These are phyloP conservation scores for Lagenidium giganteum DNA, from an alignment of 352 stramenopile genomes.

Conservation along the genomic window DNA sequence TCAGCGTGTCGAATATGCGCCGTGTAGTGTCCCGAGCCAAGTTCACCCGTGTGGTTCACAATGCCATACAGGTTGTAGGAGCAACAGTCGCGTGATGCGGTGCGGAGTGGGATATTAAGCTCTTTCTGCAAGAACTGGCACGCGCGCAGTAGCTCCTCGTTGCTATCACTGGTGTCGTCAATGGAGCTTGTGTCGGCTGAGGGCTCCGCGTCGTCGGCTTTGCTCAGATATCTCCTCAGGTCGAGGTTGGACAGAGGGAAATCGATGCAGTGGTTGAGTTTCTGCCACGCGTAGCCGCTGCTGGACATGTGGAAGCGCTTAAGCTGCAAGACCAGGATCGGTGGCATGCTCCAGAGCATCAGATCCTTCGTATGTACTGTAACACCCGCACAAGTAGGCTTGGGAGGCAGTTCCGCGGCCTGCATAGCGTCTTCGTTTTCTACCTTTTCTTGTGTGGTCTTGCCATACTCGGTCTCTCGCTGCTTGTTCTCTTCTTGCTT, in stretches of 20 bases:
- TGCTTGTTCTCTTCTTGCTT: slow-evolving; percentile 25
- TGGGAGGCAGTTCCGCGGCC: too few relatives aligned
- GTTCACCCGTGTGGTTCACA: slow-evolving; percentile 92
- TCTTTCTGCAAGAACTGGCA: slow-evolving; percentile 27
- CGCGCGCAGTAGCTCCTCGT: slow-evolving; percentile 19
- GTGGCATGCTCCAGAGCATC: slow-evolving; percentile 44
- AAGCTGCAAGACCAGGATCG: slow-evolving; percentile 57
- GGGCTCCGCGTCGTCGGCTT: slow-evolving; percentile 3
- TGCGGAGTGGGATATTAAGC: slow-evolving; percentile 33
- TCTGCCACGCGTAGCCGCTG: slow-evolving; percentile 66
- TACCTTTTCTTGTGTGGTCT: not conserved
- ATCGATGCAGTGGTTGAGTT: slow-evolving; percentile 86
- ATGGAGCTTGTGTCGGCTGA: slow-evolving; percentile 11
- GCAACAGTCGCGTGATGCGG: slow-evolving; percentile 31
- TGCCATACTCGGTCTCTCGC: too few relatives aligned
- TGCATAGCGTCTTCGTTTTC: too few relatives aligned
- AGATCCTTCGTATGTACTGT: slow-evolving; percentile 44
- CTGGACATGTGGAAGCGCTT: slow-evolving; percentile 61
- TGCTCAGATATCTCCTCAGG: slow-evolving; percentile 39
- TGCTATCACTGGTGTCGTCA: slow-evolving; percentile 2
- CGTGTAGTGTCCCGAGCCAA: slow-evolving; percentile 93
- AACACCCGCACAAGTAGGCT: not conserved
- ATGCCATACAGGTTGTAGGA: slow-evolving; percentile 93
- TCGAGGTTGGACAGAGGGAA: slow-evolving; percentile 89
- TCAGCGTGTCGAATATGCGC: slow-evolving; percentile 38